Evolutionary conservation across 352 stramenopile genomes (phyloP), one percentile per base, ranked within the genome.

Genomic region (Pythium rishiriense): DNA sequence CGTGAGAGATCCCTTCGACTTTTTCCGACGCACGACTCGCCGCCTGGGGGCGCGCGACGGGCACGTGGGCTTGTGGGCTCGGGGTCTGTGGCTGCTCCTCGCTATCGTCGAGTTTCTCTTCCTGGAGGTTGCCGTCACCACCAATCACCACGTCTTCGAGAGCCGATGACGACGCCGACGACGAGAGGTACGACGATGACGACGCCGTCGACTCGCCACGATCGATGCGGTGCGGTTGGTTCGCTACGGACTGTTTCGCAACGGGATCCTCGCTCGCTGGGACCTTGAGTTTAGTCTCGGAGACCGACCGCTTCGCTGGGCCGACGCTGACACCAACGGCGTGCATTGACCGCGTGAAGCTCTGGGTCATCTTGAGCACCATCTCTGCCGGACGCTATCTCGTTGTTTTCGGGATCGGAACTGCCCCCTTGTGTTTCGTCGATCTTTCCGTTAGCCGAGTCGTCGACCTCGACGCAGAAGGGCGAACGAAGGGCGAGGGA

Each of bases 291-390:
- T 48, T 62, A 15, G 21, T 49, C 11, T 63, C 43, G 1, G 21
- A 51, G 15, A 19, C 45, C 22, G 57, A 49, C 39, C 58, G 41
- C 47, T 63, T 51, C 8, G 28, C 22, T 3, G 28, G 29, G 33
- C 33, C 59, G 19, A 26, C 17, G 39, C 25, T 26, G 9, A 29
- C 59, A 21, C 49, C 28, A 29, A 24, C 48, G 8, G 48, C 48
- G 50, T 62, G 66, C 39, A 70, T 70, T 15, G 47, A 65, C 21
- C 59, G 67, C 33, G 70, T 70, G 53, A 78, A 80, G 58, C 62
- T 73, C 25, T 71, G 56, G 56, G 70, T 64, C 58, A 74, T 72
- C 59, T 81, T 74, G 53, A 81, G 66, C 47, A 78, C 73, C 73
- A 81, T 81, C n/a, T 24, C n/a, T 6, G 31, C 17, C 11, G 35